Evolutionary conservation across 2,329 filamentous ascomycete species (phyloP), one percentile per base, ranked within the genome.

Genomic region (Xenosphaeropsis pyriputrescens): DNA sequence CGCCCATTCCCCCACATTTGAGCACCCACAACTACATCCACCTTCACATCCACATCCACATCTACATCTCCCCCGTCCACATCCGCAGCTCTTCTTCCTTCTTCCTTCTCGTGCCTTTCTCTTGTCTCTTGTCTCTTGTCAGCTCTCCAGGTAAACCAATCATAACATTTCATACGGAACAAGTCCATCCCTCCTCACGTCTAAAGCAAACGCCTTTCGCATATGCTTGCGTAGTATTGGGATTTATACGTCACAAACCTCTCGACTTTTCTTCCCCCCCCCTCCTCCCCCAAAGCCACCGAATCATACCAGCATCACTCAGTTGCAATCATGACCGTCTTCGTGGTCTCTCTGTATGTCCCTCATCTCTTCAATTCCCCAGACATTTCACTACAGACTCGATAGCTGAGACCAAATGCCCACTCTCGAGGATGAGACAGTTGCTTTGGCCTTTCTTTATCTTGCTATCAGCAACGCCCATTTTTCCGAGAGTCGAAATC

Each of bases 331-430:
- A 75, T 76, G 72, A 72, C 71, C 6, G 65, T 73, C 53, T 72
- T 75, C 46, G 65, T 75, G 36, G 70, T 66, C 39, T 72, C 70
- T 22, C 60, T 76, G 68, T 75, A 63, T 57, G 68, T 63, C 38
- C n/a, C 6, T 32, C 31, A 32, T 13, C 8, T 32, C 30, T 5
- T 14, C 9, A 13, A 7, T 32, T n/a, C 11, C 14, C 31, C 31
- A 18, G 4, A 32, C 14, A 26, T 26, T 26, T 11, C 22, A 9
- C 7, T 26, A 6, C 8, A 26, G 5, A 26, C 22, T 26, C 22
- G 3, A 26, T 26, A 9, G n/a, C n/a, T n/a, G n/a, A n/a, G n/a
- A n/a, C n/a, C n/a, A n/a, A n/a, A n/a, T n/a, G n/a, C n/a, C n/a
- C n/a, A n/a, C n/a, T n/a, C n/a, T n/a, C n/a, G n/a, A n/a, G 22